Evolutionary conservation across 2,329 filamentous ascomycete genomes (phyloP), one percentile per base, ranked within the genome.

Genomic region (Trichoderma lentiforme): DNA sequence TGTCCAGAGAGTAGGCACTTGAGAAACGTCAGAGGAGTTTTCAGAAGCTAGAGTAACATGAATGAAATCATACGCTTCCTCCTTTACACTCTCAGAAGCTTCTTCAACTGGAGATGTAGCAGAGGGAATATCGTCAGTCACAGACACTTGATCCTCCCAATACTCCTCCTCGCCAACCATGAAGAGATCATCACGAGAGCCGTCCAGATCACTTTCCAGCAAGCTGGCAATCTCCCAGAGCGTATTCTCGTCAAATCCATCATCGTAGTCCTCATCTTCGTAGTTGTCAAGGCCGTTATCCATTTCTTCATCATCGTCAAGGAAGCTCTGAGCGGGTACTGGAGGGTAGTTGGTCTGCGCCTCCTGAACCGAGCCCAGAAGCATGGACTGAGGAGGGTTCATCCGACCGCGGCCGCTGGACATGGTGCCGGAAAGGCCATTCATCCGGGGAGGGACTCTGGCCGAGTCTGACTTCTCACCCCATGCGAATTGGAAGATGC

Each of bases 401-500:
- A 66, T 58, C 21, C 30, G 56, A 36, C 11, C 64, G 34, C 70
- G 70, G 3, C 63, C 56, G 11, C 64, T 72, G 56, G 71, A 64
- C 85, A 87, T 86, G 21, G 85, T 87, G 3, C 86, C 86, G 7
- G 86, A 83, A 83, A 88, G 86, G 26, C 57, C 51, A 12, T 14
- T 15, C 57, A 72, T 71, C 9, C 79, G 79, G 70, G 80, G 78
- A 74, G 82, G 83, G 70, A 85, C 78, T 32, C 80, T 86, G 11
- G 86, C 85, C 68, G 84, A 84, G 78, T 90, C 88, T 24, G 89
- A 91, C 75, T 81, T 86, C 80, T 91, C 89, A 15, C 89, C 89
- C 88, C 88, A 91, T 3, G 89, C 88, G 74, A 91, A 91, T 75
- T 90, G 87, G 81, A 90, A 91, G 75, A 91, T 87, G 6, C 89